Evolutionary conservation across 2,329 filamentous ascomycete genomes (phyloP).

Genomic region (Calonectria hawksworthii): DNA sequence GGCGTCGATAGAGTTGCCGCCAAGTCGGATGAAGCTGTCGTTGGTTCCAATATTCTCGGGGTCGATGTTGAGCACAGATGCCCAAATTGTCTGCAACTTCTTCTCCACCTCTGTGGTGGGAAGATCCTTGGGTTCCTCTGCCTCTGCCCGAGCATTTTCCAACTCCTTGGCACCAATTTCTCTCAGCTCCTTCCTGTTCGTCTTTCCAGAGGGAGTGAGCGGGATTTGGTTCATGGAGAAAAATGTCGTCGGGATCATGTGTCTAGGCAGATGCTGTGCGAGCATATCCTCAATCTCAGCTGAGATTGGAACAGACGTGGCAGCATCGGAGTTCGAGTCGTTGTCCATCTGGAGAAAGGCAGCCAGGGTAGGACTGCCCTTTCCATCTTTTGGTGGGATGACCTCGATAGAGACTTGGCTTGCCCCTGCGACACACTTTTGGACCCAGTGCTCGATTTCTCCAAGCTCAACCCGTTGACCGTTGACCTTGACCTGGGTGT

Average conservation of each 20-base stretch:
- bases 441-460: slow-evolving; percentile 41
- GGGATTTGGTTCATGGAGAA: slow-evolving; percentile 32
- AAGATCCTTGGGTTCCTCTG: not conserved
- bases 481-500: slow-evolving; percentile 70
- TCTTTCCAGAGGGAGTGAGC: slow-evolving; percentile 31
- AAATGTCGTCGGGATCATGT: slow-evolving; percentile 38
- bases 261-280: slow-evolving; percentile 23
- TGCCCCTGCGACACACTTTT: not conserved
- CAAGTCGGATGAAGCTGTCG: slow-evolving; percentile 46
- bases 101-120: not conserved
- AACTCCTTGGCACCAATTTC: slow-evolving; percentile 51
- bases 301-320: not conserved
- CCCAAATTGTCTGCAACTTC: slow-evolving; percentile 29
- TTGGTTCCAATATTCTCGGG: slow-evolving; percentile 47
- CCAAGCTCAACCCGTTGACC: slow-evolving; percentile 68
- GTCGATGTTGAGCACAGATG: slow-evolving; percentile 25
- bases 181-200: slow-evolving; percentile 25
- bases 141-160: slow-evolving; percentile 42
- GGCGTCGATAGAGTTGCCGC: slow-evolving; percentile 44
- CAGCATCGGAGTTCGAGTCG: not conserved
- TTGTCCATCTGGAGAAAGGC: not conserved
- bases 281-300: slow-evolving; percentile 9
- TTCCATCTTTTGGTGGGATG: slow-evolving; percentile 14
- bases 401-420: slow-evolving; percentile 22
- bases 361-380: slow-evolving; percentile 10